These are phyloP conservation scores for Geotrichum candidum DNA, from an alignment of 1,139 yeast genomes.

Conservation along the genomic window DNA sequence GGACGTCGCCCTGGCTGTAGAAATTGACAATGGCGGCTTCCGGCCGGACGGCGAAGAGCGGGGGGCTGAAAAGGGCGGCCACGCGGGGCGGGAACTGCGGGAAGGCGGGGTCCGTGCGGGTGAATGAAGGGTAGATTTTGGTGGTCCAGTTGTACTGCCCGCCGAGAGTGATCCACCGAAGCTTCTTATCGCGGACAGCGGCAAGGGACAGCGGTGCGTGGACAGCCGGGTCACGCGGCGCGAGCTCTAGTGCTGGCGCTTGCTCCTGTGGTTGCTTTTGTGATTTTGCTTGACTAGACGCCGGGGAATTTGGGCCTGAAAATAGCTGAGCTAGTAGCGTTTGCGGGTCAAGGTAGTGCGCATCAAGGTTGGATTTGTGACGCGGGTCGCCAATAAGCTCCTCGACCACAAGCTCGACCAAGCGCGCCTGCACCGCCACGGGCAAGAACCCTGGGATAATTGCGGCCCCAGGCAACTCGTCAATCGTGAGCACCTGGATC, in stretches of 20 bases:
- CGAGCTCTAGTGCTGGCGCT: not conserved
- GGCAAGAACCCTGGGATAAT: constrained; percentile 30
- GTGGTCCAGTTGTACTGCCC: constrained; percentile 45
- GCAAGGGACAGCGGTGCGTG: constrained; percentile 8
- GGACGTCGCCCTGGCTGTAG: constrained; percentile 40
- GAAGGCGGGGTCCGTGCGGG: constrained; percentile 31
- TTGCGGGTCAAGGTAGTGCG: constrained; percentile 26
- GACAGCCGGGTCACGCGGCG: constrained; percentile 6
- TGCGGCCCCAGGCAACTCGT: constrained; percentile 35
- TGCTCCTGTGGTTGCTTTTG: not conserved
- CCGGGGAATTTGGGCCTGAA: constrained; percentile 13
- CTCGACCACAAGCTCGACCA: constrained; percentile 30
- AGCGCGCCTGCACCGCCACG: constrained; percentile 27
- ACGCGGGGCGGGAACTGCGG: constrained; percentile 36
- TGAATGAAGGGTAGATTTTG: constrained; percentile 39
- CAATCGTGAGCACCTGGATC: constrained; percentile 20
- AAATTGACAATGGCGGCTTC: constrained; percentile 43
- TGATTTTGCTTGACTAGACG: too few species aligned
- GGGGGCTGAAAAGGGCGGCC: constrained; percentile 24
- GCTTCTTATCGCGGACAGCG: constrained; percentile 26
- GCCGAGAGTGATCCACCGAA: constrained; percentile 44
- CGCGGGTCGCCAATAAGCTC: constrained; percentile 33
- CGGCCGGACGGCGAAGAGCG: constrained; percentile 29
- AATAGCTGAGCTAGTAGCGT: constrained; percentile 26
- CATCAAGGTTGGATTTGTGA: constrained; percentile 37